Evolutionary conservation across 805 yeast species (phyloP), one percentile per base, ranked within the genome.

Genomic region (Lipomyces mesembrius): DNA sequence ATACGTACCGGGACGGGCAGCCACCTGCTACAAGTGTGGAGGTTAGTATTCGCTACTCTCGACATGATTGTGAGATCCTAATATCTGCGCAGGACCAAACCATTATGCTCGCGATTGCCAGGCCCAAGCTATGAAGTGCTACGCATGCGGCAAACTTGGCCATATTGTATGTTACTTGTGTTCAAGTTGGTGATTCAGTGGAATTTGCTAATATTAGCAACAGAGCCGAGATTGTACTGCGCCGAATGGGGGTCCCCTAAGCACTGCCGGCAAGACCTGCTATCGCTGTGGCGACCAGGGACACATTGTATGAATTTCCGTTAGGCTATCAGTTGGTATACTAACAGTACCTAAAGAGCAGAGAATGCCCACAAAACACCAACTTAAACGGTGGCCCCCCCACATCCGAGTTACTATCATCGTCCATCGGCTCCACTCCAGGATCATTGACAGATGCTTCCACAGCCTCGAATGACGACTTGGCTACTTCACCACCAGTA

Each of bases 71-170:
- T 11, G 14, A 57, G 53, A 52, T 34, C 55, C 58, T 59, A 37
- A 29, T 34, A 5, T 49, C 39, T 29, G 3, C 32, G 25, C 29
- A 20, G 95, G 94, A 72, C 92, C 95, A 77, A 91, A 91, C 87
- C 97, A 92, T 80, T 89, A 88, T 81, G 96, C 97, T 72, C 89
- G 91, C 82, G 96, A 91, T 79, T 91, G 97, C 81, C 89, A 87
- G 78, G 84, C 87, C 65, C 85, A 83, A 67, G 81, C 79, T 64
- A 84, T 87, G 77, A 90, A 90, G 81, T 91, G 97, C 80, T 91
- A 91, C 83, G 90, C 92, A 67, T 91, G 97, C 81, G 96, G 96
- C 74, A 87, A 88, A 80, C 82, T 85, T 68, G 97, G 97, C 66
- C 97, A 91, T 82, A 86, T 91, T 74, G 87, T 93, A 64, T 89